Conservation (phyloP, 805 yeast genomes). For the Nematodospora valgi region DNA sequence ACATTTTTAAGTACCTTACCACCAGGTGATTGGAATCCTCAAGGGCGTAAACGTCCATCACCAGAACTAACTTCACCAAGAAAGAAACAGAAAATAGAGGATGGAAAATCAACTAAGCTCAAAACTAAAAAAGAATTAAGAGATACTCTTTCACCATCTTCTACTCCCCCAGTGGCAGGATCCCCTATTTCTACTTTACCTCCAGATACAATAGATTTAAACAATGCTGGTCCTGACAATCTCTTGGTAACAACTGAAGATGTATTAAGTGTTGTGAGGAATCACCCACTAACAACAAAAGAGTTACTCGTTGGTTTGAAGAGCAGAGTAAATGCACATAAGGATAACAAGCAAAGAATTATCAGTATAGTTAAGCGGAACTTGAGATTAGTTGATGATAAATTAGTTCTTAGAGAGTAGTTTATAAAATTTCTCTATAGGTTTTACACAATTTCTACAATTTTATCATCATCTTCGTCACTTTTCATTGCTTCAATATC, state of each 20-base stretch:
- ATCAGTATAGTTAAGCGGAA: conserved; percentile 55
- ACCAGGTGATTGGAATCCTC: conserved; percentile 82
- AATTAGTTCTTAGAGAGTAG: conserved; percentile 36
- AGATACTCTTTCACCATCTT: conserved; percentile 1
- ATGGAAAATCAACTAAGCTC: conserved; percentile 5
- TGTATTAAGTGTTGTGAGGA: conserved; percentile 58
- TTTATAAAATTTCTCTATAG: no score
- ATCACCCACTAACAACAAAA: conserved; percentile 58
- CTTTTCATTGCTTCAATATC: conserved; percentile 44
- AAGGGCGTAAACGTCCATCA: conserved; percentile 35
- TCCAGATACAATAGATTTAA: conserved; percentile 23
- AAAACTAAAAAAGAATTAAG: conserved; percentile 19
- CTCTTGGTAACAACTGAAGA: conserved; percentile 66
- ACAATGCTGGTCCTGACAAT: conserved; percentile 35
- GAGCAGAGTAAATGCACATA: conserved; percentile 59
- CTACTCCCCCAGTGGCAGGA: conserved; percentile 8
- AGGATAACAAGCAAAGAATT: conserved; percentile 59
- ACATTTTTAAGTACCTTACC: conserved; percentile 65
- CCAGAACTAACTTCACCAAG: conserved; percentile 21
- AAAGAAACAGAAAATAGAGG: conserved; percentile 41
- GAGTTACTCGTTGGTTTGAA: conserved; percentile 60
- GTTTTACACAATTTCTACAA: conserved; percentile 48
- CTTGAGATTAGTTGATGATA: conserved; percentile 51
- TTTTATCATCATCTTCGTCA: conserved; percentile 41
- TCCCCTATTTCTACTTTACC: conserved; percentile 11